phyloP scores from a whole-genome alignment of 495 filamentous ascomycete genomes.

The Hyaloscypha bicolor region DNA sequence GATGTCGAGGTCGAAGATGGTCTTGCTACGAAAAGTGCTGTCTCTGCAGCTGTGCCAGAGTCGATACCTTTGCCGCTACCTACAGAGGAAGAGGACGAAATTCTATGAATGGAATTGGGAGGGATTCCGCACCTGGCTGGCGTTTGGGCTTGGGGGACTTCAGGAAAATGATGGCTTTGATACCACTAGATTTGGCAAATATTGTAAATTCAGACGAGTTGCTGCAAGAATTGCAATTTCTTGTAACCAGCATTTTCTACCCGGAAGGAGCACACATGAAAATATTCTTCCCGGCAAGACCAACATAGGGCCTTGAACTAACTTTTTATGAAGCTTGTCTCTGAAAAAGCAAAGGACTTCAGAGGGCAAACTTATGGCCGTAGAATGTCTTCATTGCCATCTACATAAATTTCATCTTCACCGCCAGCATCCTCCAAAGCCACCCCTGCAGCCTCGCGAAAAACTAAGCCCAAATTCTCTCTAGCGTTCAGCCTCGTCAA shows the following conservation, averaged over 20 bases:
- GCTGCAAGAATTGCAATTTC: not conserved
- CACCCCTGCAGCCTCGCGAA: not conserved
- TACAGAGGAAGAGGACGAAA: constrained; percentile 28
- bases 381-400: not conserved
- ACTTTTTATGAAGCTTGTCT: no score
- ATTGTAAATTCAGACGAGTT: not conserved
- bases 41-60: constrained; percentile 11
- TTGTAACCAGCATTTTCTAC: not conserved
- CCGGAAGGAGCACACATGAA: not conserved
- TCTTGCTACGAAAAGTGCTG: not conserved
- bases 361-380: no score
- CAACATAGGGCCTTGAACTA: no score
- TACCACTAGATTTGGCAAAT: constrained; percentile 1
- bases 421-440: not conserved
- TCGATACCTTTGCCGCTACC: constrained; percentile 17
- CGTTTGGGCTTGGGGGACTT: not conserved
- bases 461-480: not conserved
- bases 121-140: not conserved
- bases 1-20: constrained; percentile 14
- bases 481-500: constrained; percentile 24
- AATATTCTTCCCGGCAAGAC: no score
- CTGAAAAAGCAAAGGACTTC: no score
- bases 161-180: not conserved
- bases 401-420: not conserved
- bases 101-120: constrained; percentile 11